Percentiles rank a stretch among this genome's conserved stretches.
phyloP scores from a whole-genome alignment of 2,329 filamentous ascomycete species.

The Pseudogymnoascus sp. region DNA sequence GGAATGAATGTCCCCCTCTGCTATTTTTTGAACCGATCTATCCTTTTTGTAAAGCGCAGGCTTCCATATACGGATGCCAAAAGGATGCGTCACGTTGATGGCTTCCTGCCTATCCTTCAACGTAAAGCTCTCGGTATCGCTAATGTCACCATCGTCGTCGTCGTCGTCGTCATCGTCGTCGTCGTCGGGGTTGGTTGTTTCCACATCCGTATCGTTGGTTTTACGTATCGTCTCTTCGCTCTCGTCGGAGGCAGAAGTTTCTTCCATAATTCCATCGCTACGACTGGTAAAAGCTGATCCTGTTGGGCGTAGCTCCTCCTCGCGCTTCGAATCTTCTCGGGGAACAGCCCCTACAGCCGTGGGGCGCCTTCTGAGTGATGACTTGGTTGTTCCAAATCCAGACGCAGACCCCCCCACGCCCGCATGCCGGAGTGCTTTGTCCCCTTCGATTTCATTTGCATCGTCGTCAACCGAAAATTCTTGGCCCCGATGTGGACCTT shows the following conservation, averaged over 20 bases:
- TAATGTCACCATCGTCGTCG: constrained; percentile 63
- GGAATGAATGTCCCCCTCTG: constrained; percentile 94
- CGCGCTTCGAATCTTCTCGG: constrained; percentile 40
- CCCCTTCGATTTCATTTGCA: constrained; percentile 66
- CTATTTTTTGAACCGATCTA: constrained; percentile 89
- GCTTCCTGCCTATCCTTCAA: constrained; percentile 93
- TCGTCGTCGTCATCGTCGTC: constrained; percentile 48
- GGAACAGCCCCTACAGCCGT: constrained; percentile 38
- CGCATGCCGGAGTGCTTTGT: constrained; percentile 43
- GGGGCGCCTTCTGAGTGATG: constrained; percentile 41
- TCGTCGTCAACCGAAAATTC: constrained; percentile 91
- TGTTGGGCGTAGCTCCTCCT: constrained; percentile 33
- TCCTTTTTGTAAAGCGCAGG: constrained; percentile 96
- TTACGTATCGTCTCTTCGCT: constrained; percentile 14
- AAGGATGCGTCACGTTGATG: constrained; percentile 97
- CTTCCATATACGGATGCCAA: constrained; percentile 98
- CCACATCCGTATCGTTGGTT: constrained; percentile 17
- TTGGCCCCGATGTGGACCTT: constrained; percentile 69
- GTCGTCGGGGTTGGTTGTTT: constrained; percentile 26
- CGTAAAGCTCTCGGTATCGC: constrained; percentile 95
- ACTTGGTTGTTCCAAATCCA: constrained; percentile 23
- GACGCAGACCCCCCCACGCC: constrained; percentile 24
- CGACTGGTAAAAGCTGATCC: constrained; percentile 20
- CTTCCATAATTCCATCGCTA: constrained; percentile 1
- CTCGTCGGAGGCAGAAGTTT: constrained; percentile 17